Base-by-base conservation (phyloP, 2,329 filamentous ascomycete genomes). In the Diaporthe citri region DNA sequence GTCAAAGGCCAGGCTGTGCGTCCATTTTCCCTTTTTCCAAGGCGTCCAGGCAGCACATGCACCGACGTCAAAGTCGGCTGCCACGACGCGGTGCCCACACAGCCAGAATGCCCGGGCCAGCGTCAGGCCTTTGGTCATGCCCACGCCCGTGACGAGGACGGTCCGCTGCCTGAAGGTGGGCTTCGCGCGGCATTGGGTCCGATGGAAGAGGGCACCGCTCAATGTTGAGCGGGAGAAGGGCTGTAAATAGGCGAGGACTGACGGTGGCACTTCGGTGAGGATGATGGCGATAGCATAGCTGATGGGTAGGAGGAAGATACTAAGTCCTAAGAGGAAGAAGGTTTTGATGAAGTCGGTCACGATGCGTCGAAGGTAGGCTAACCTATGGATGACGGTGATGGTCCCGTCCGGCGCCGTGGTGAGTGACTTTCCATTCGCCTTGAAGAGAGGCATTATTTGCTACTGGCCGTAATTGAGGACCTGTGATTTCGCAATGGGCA, bases 91-190 rank as follows among this genome's bases (percentile, higher is more conserved):
- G 81, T 95, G 92, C 3, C 92, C 92, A 1, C 88, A 87, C 34
- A 88, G 82, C 78, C 93, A 87, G 81, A 95, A 93, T 4, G 89
- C 82, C 46, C 94, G 89, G 6, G 93, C 92, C 12, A 96, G 84
- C 0, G 86, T 84, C 4, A 95, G 86, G 5, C 93, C 93, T 80
- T 95, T 94, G 57, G 90, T 87, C 89, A 94, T 95, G 60, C 91
- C 90, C 3, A 95, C 87, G 2, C 94, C 93, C 0, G 93, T 95
- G 56, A 96, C 88, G 20, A 96, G 87, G 48, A 95, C 85, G 0
- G 89, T 93, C 72, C 75, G 76, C 36, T 59, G 64, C 20, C 48
- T 74, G 64, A 75, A 75, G 25, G 25, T 25, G 20, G 51, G 71
- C 1, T 52, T 48, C 12, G 57, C 36, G 36, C 67, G 71, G 59